Conservation (phyloP, 2,329 filamentous ascomycete species). For the Fusarium xyrophilum region DNA sequence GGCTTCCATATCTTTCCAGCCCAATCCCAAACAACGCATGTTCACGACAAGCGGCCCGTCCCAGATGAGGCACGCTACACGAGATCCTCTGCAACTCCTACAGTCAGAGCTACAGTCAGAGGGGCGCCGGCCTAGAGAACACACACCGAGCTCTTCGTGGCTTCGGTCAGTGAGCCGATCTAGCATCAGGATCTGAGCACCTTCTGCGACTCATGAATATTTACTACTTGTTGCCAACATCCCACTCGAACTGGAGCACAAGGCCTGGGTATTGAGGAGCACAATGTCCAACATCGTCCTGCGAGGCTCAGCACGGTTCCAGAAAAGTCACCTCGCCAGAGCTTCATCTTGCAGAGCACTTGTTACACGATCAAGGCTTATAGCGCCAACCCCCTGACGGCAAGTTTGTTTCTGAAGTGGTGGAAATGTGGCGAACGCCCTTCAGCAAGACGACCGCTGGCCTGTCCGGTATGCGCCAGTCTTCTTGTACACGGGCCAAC, state of each 20-base stretch:
- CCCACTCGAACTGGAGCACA: not conserved
- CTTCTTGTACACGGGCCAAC: too few relatives aligned
- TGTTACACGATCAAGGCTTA: too few relatives aligned
- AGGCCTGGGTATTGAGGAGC: not conserved
- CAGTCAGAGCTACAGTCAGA: too few relatives aligned
- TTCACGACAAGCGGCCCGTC: accelerated
- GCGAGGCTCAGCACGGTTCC: too few relatives aligned
- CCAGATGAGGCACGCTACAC: not conserved
- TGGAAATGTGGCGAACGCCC: not conserved
- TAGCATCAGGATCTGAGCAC: accelerated
- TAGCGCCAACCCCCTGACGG: not conserved
- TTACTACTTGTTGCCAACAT: accelerated
- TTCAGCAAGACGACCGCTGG: not conserved
- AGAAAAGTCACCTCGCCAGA: accelerated
- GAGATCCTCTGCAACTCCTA: too few relatives aligned
- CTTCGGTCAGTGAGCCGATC: too few relatives aligned
- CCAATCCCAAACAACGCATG: accelerated
- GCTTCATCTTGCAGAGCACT: not conserved
- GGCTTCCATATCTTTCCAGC: accelerated
- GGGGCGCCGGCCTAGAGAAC: too few relatives aligned
- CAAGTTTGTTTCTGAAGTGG: not conserved
- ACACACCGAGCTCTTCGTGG: too few relatives aligned
- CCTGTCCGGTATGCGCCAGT: too few relatives aligned
- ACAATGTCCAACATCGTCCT: not conserved
- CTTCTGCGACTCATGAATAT: too few relatives aligned